A percentile compares a stretch with the other conserved stretches of the same genome.
Evolutionary conservation across 495 filamentous ascomycete species (phyloP).

Genomic region (Pyrenopolyporus hunteri): DNA sequence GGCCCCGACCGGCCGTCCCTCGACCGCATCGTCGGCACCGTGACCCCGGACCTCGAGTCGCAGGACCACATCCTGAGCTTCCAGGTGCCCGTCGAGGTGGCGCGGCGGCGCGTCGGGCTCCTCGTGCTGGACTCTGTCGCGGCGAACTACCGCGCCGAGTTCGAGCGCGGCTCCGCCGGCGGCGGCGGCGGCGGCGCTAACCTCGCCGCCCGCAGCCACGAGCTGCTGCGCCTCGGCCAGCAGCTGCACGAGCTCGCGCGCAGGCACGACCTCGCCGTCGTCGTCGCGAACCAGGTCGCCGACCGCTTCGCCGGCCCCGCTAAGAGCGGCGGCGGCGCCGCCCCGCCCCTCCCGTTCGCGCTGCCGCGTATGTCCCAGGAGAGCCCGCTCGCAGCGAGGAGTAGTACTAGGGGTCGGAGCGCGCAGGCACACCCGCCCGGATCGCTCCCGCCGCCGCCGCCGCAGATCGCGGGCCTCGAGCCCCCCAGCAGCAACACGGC

Average conservation of each 20-base stretch:
- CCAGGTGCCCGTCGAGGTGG: constrained; percentile 85
- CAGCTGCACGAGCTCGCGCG: constrained; percentile 76
- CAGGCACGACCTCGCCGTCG: constrained; percentile 76
- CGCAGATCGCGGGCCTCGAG: constrained; percentile 13
- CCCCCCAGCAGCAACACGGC: constrained; percentile 31
- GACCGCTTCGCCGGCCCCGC: constrained; percentile 71
- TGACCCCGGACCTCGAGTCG: constrained; percentile 88
- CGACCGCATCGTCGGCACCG: constrained; percentile 73
- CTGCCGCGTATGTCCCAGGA: constrained; percentile 42
- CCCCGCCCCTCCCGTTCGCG: constrained; percentile 19
- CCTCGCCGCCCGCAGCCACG: constrained; percentile 66
- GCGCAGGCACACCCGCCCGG: neutral
- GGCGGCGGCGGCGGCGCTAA: constrained; percentile 47
- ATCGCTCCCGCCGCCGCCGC: neutral
- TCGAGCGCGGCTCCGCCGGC: constrained; percentile 56
- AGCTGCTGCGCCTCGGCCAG: constrained; percentile 78
- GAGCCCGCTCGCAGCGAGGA: constrained; percentile 49
- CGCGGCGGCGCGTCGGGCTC: constrained; percentile 74
- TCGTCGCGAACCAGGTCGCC: constrained; percentile 94
- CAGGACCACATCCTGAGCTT: constrained; percentile 94
- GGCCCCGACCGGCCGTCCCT: constrained; percentile 65
- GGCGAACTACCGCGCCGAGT: constrained; percentile 93
- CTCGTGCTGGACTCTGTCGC: constrained; percentile 89
- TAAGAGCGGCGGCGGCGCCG: constrained; percentile 20
- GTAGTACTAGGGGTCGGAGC: neutral